Conservation (phyloP, 2,329 filamentous ascomycete species). For the Tolypocladium endophyticum region DNA sequence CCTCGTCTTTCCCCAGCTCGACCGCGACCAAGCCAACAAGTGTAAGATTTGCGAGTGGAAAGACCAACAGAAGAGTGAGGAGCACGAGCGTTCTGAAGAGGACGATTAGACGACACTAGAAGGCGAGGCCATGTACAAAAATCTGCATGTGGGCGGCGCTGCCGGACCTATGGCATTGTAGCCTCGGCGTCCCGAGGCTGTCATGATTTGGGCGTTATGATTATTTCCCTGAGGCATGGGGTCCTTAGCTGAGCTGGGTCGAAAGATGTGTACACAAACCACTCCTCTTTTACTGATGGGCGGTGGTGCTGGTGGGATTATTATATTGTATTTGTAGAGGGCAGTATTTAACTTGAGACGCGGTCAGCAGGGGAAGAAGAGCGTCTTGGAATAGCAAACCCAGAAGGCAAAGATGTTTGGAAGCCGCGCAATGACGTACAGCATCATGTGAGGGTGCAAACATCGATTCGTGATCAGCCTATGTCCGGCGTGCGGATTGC, state of each 20-base stretch:
- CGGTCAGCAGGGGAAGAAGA: background rate
- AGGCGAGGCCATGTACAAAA: background rate
- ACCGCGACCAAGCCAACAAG: constrained; percentile 61
- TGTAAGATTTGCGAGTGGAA: constrained; percentile 55
- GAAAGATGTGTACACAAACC: background rate
- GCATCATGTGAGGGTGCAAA: background rate
- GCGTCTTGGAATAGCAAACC: background rate
- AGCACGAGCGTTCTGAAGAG: constrained; percentile 23
- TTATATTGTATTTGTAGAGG: background rate
- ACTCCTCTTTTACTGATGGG: background rate
- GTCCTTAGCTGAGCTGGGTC: background rate
- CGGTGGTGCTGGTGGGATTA: background rate
- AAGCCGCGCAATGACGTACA: background rate
- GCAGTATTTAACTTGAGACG: background rate
- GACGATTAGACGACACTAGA: constrained; percentile 17
- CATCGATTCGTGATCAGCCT: background rate
- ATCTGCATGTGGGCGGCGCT: constrained; percentile 2
- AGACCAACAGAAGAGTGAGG: constrained; percentile 30
- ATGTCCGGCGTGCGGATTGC: background rate
- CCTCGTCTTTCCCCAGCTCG: constrained; percentile 75
- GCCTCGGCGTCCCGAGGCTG: background rate
- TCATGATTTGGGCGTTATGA: constrained; percentile 6
- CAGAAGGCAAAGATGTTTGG: background rate
- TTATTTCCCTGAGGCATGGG: background rate
- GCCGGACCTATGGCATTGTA: constrained; percentile 1